Percentiles rank a stretch among this genome's conserved stretches.
These are phyloP conservation scores for Noccaea bulbosa DNA, from an alignment of 345 rosid species.

Conservation along the genomic window DNA sequence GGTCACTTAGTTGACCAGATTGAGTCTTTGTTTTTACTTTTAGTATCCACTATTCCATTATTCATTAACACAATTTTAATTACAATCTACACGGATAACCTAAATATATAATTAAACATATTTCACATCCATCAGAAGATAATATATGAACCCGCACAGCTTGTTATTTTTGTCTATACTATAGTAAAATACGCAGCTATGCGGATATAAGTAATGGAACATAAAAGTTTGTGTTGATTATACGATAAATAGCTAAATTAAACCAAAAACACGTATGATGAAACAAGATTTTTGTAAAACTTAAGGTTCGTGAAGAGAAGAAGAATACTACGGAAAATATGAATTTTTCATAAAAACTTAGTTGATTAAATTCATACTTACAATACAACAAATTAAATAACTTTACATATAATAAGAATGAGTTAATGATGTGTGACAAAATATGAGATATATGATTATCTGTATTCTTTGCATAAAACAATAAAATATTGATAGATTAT, in stretches of 20 bases:
- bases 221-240: neutral
- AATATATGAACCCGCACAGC: neutral
- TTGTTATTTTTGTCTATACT: too few relatives aligned
- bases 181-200: too few relatives aligned
- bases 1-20: conserved; percentile 16
- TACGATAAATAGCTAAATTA: neutral
- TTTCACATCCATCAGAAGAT: too few relatives aligned
- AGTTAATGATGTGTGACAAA: neutral
- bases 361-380: neutral
- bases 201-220: neutral
- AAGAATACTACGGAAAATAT: too few relatives aligned
- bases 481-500: neutral
- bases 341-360: neutral
- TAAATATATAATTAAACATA: neutral
- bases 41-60: neutral
- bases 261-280: too few relatives aligned
- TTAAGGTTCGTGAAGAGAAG: too few relatives aligned
- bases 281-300: too few relatives aligned
- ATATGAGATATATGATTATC: neutral
- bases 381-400: neutral
- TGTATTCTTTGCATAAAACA: neutral
- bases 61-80: neutral
- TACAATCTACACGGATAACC: neutral
- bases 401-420: neutral
- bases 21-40: conserved; percentile 29